These are phyloP conservation scores for Tetragonia tetragonoides DNA, from an alignment of 148 eudicot species.

Conservation along the genomic window DNA sequence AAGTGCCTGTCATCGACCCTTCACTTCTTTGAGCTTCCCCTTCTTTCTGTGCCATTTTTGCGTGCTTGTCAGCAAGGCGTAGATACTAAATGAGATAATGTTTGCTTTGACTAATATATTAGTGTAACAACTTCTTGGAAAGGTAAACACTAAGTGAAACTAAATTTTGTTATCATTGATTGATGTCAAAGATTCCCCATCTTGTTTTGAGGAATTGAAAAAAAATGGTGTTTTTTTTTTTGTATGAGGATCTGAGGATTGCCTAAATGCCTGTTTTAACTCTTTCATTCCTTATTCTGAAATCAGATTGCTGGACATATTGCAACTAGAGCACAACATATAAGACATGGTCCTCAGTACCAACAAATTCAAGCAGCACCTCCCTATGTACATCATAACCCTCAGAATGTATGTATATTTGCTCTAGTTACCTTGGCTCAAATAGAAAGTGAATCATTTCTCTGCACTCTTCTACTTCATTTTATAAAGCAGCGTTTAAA, in stretches of 20 bases:
- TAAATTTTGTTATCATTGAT: not conserved
- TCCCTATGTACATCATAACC: conserved; percentile 47
- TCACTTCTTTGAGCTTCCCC: not conserved
- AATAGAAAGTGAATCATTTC: not conserved
- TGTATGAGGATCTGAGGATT: not conserved
- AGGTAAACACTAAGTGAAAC: too few species aligned
- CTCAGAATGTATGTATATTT: conserved; percentile 59
- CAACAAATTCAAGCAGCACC: conserved; percentile 60
- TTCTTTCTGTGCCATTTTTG: too few species aligned
- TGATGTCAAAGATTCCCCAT: not conserved
- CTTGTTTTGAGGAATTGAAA: not conserved
- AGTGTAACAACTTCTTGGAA: too few species aligned
- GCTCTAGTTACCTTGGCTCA: not conserved
- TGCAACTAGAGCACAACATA: conserved; percentile 54
- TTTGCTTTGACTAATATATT: too few species aligned
- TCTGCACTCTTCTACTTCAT: not conserved
- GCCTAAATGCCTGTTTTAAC: conserved; percentile 4
- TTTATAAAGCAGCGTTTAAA: conserved; percentile 1
- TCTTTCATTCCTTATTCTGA: conserved; percentile 7
- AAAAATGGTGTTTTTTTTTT: too few species aligned
- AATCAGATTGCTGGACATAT: conserved; percentile 55
- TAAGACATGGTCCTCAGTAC: conserved; percentile 55
- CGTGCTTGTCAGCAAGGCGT: too few species aligned
- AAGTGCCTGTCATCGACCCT: not conserved
- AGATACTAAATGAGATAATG: too few species aligned